These are phyloP conservation scores for Zymoseptoria brevis DNA, from an alignment of 2,329 filamentous ascomycete species.

Conservation along the genomic window DNA sequence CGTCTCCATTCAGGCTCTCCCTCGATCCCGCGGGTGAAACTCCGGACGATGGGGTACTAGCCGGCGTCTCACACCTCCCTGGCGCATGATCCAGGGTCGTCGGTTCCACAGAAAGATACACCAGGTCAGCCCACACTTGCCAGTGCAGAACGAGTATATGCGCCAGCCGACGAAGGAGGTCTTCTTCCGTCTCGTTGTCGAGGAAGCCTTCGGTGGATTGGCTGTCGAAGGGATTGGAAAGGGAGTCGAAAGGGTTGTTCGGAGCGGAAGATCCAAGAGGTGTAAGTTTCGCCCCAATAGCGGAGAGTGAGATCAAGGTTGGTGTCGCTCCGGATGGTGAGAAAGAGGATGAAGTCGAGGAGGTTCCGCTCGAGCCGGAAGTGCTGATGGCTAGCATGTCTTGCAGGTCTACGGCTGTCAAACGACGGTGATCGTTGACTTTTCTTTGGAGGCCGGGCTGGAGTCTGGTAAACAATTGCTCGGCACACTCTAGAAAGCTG, in stretches of 20 bases:
- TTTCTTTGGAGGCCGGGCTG: constrained; percentile 30
- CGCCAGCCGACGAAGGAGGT: constrained; percentile 68
- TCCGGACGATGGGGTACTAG: neutral
- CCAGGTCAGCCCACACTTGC: constrained; percentile 74
- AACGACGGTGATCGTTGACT: constrained; percentile 27
- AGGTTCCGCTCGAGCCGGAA: constrained; percentile 7
- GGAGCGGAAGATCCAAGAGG: neutral
- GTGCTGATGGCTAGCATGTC: constrained; percentile 32
- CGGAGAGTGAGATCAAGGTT: neutral
- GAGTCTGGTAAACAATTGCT: constrained; percentile 27
- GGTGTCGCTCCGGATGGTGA: neutral
- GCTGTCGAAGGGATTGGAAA: neutral
- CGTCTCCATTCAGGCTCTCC: neutral
- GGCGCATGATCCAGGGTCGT: neutral
- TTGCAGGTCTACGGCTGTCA: constrained; percentile 38
- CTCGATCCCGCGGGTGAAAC: neutral
- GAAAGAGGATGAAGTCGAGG: constrained; percentile 1
- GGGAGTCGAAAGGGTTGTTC: neutral
- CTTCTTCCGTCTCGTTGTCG: constrained; percentile 30
- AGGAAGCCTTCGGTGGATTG: neutral
- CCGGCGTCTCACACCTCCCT: neutral
- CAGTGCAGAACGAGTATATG: constrained; percentile 83
- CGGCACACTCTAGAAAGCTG: constrained; percentile 23
- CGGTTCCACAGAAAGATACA: constrained; percentile 45
- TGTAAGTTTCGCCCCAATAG: neutral